phyloP scores from a whole-genome alignment of 306 rosid species.

The Vigna reflexopilosa region DNA sequence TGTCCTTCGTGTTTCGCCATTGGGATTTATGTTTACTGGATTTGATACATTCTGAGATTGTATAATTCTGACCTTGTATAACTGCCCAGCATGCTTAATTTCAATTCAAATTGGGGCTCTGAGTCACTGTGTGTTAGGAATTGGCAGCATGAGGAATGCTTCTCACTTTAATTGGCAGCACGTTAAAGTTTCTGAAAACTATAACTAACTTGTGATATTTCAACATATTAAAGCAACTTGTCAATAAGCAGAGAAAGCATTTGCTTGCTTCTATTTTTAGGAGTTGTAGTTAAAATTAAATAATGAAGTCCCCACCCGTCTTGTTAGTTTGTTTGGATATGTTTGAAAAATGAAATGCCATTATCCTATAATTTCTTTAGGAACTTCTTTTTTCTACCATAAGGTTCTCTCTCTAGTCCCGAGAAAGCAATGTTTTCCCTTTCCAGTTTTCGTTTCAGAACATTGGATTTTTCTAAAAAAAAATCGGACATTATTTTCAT shows the following conservation, averaged over 20 bases:
- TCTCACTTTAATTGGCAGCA: too few relatives aligned
- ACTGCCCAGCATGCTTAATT: too few relatives aligned
- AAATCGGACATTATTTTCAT: not conserved
- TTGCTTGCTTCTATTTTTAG: slow-evolving; percentile 37
- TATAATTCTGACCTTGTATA: too few relatives aligned
- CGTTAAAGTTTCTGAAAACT: too few relatives aligned
- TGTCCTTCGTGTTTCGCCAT: too few relatives aligned
- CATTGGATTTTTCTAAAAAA: not conserved
- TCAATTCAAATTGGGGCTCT: too few relatives aligned
- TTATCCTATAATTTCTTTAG: not conserved
- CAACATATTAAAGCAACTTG: too few relatives aligned
- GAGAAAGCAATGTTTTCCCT: not conserved
- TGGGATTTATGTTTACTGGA: too few relatives aligned
- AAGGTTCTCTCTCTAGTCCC: slow-evolving; percentile 9
- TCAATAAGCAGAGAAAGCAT: slow-evolving; percentile 33
- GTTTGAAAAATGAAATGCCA: not conserved
- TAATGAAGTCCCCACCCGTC: not conserved
- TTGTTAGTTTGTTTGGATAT: not conserved
- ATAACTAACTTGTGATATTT: too few relatives aligned
- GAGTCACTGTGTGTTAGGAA: too few relatives aligned
- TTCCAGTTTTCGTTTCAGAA: not conserved
- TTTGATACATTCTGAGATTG: too few relatives aligned
- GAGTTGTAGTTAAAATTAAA: slow-evolving; percentile 9
- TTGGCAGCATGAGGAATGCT: too few relatives aligned
- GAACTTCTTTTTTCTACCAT: not conserved